phyloP scores from a whole-genome alignment of 2,329 filamentous ascomycete genomes.

The Cladophialophora chaetospira region DNA sequence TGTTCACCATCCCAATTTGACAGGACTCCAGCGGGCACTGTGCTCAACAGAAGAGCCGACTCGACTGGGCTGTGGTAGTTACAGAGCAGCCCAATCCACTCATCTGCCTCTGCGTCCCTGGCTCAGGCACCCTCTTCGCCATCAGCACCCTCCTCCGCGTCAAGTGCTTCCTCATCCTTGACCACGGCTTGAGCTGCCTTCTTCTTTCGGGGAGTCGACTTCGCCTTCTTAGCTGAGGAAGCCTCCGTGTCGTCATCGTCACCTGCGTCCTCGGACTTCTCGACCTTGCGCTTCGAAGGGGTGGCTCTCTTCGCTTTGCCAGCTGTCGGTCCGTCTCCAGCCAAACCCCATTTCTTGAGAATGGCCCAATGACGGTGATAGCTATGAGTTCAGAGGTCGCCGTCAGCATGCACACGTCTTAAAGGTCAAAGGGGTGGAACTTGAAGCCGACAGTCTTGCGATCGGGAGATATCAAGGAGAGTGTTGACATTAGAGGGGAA shows the following conservation, averaged over 20 bases:
- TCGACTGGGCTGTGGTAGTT: too few species aligned
- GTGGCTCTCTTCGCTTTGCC: neutral
- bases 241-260: too few species aligned
- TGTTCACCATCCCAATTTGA: too few species aligned
- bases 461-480: neutral
- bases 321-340: slow-evolving; percentile 10
- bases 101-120: neutral
- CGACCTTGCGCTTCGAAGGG: neutral
- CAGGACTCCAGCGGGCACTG: too few species aligned
- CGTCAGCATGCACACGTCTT: neutral
- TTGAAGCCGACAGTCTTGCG: neutral
- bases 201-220: slow-evolving; percentile 4
- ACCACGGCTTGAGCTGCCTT: neutral
- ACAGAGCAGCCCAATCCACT: too few species aligned
- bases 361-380: slow-evolving; percentile 29
- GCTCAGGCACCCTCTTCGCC: neutral
- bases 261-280: neutral
- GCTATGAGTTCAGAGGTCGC: slow-evolving; percentile 6
- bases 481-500: neutral
- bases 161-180: neutral
- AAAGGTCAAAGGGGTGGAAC: neutral
- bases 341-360: slow-evolving; percentile 27
- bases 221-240: slow-evolving; percentile 12
- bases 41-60: too few species aligned
- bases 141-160: neutral